Base-by-base conservation (phyloP, 306 rosid species). In the Urtica urens region DNA sequence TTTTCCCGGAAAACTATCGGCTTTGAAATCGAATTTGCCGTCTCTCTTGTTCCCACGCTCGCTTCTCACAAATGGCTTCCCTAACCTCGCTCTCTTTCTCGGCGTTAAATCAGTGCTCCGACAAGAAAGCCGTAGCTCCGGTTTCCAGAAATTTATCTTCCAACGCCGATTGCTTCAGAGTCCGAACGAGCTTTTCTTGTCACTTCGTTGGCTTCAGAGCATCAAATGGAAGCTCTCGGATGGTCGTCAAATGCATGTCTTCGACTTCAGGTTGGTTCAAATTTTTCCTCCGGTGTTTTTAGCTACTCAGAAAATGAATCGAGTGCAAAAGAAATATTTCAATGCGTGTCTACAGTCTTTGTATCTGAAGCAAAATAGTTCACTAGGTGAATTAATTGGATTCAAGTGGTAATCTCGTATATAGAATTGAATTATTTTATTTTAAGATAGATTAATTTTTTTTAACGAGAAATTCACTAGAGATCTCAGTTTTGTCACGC, bases 231-330 rank as follows among this genome's bases (percentile, higher is more conserved):
- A 5, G 56, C 12, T 73, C 87, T 49, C 66, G 74, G 13, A 58
- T 74, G 86, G 70, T 70, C 16, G 23, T 84, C 72, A 83, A 65
- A 38, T 81, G 90, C 90, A 59, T 70, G 82, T 72, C 90, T 37
- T 34, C 80, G 7, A 55, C 38, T 10, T 23, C 82, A 70, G 84
- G 95, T 84, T 62, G 55, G 44, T 39, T 3, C 1, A 17, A 24
- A 22, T 37, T 56, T 38, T 23, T 57, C 48, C 38, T 33, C 5
- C n/a, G 6, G 9, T 8, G 31, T 54, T 61, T 52, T 63, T 55
- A 18, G 19, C 63, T 57, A 10, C 23, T 2, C 6, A 63, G 22
- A 14, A 48, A 57, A 18, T 40, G 57, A 34, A 46, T 25, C n/a
- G 16, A 17, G 16, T 49, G 22, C 6, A 24, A 24, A 27, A 16